These are phyloP conservation scores for Pythium insidiosum DNA, from an alignment of 352 stramenopile species.

Conservation along the genomic window DNA sequence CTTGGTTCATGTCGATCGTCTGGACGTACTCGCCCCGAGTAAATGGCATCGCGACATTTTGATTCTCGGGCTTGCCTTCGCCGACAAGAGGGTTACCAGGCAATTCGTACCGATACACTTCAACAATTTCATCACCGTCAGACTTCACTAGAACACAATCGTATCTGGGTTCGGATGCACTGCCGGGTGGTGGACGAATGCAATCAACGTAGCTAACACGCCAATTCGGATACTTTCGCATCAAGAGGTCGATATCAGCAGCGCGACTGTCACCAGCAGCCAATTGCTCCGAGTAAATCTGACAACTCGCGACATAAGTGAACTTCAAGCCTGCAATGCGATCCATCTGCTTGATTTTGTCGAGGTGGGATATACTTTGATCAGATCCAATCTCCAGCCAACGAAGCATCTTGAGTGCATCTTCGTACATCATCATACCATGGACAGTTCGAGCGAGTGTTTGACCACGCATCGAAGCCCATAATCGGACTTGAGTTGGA, in stretches of 20 bases:
- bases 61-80: constrained; percentile 84
- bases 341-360: constrained; percentile 89
- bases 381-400: constrained; percentile 86
- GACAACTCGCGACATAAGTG: constrained; percentile 85
- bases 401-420: constrained; percentile 82
- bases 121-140: constrained; percentile 78
- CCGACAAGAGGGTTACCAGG: constrained; percentile 76
- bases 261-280: constrained; percentile 57
- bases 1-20: constrained; percentile 90
- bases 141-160: constrained; percentile 81
- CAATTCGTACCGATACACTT: constrained; percentile 84
- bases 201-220: constrained; percentile 87
- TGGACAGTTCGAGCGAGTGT: constrained; percentile 82
- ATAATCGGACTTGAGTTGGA: constrained; percentile 78
- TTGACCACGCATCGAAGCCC: constrained; percentile 82
- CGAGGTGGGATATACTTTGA: constrained; percentile 71
- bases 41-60: constrained; percentile 83
- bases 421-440: constrained; percentile 89
- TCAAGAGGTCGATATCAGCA: constrained; percentile 96
- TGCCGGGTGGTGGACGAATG: constrained; percentile 60
- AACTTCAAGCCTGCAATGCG: constrained; percentile 84
- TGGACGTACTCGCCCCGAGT: constrained; percentile 83
- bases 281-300: constrained; percentile 84
- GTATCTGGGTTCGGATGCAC: constrained; percentile 54
- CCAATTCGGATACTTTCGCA: constrained; percentile 95